Base-by-base conservation (phyloP, 2,329 filamentous ascomycete genomes). In the Colletotrichum sp. region DNA sequence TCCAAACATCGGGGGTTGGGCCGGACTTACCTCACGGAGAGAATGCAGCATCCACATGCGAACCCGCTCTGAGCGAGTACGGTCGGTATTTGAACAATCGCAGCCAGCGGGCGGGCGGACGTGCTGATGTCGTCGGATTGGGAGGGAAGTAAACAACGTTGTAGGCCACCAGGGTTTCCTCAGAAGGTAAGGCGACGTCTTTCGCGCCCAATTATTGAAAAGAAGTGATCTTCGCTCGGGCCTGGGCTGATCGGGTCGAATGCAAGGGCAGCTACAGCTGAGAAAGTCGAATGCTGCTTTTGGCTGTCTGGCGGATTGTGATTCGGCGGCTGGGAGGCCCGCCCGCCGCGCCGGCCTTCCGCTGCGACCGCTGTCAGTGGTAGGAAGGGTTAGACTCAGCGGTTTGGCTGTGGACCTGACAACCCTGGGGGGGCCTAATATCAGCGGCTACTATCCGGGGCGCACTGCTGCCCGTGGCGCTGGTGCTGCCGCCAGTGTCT, bases 221-320 rank as follows among this genome's bases (percentile, higher is more conserved):
- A 21, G 16, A 32, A 21, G 28, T 18, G 30, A 24, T n/a, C 18
- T 10, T 61, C 32, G 12, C 32, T 13, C n/a, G 38, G 18, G 28
- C 28, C 15, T 67, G 48, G 48, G 55, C 36, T 32, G 13, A 34
- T 21, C 36, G 24, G 64, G 36, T 43, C 64, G 48, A 55, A 71
- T 75, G 73, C 73, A 65, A 65, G 70, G 63, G 43, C 18, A 16
- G 58, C 28, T 32, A n/a, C 13, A 21, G 30, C 26, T 48, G 43
- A n/a, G 9, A 57, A 55, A 32, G 36, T 73, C 32, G 60, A 57
- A 75, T 75, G 73, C 73, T 75, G 57, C 64, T 75, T 75, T 75
- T 67, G 73, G 73, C 73, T 65, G 70, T 73, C 70, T 75, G 64
- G 70, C 34, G 43, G 28, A 30, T 21, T 75, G 57, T 75, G 73